Percentiles rank a stretch among this genome's conserved stretches.
Conservation (phyloP, 73 alveolate species). For the Symbiodinium pilosum region DNA sequence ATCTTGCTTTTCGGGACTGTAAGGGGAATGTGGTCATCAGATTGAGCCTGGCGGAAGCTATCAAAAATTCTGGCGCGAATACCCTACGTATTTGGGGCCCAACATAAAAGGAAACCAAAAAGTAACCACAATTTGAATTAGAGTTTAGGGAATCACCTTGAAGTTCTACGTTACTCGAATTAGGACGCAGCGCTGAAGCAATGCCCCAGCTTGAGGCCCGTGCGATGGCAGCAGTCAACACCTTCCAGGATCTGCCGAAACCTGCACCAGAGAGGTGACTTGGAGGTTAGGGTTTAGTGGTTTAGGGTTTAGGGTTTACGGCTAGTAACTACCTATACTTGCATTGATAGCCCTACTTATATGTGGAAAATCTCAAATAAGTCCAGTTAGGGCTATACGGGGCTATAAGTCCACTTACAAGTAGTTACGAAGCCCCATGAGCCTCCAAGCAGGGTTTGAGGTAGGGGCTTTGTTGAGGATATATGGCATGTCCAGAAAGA, state of each 20-base stretch:
- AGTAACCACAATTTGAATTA: neutral
- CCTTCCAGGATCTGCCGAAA: neutral
- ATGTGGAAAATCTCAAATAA: neutral
- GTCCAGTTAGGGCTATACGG: neutral
- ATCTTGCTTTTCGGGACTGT: too few relatives aligned
- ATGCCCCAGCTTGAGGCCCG: neutral
- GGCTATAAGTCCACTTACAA: neutral
- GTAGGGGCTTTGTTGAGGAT: neutral
- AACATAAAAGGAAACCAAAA: neutral
- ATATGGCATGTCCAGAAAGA: neutral
- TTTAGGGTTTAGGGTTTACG: neutral
- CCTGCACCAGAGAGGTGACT: neutral
- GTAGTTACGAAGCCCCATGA: neutral
- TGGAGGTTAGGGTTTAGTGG: neutral
- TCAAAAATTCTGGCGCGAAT: neutral
- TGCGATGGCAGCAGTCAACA: neutral
- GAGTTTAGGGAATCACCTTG: neutral
- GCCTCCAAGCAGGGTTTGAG: neutral
- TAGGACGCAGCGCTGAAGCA: neutral
- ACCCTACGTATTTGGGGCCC: neutral
- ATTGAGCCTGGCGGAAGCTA: neutral
- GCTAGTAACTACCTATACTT: neutral
- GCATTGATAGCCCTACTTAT: neutral
- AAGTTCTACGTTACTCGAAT: neutral
- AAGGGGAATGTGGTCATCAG: too few relatives aligned